Evolutionary conservation across 208 protist genomes (phyloP), one percentile per base, ranked within the genome.

Genomic region (Trypanosoma boissoni): DNA sequence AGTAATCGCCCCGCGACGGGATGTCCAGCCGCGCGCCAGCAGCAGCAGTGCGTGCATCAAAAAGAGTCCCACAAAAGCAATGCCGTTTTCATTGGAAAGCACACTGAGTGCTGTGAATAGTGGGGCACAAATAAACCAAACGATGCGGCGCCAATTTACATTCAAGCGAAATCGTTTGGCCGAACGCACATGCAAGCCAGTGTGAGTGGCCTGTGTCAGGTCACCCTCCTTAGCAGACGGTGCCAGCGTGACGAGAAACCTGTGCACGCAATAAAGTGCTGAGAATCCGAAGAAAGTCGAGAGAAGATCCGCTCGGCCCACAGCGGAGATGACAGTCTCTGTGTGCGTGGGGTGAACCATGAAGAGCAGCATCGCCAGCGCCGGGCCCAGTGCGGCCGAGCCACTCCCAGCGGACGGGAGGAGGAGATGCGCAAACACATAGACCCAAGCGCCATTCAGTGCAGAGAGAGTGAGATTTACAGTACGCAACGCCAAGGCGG

Each of bases 281-380:
- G 74, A 32, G 41, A 88, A 69, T 29, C 75, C 81, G 62, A 86
- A 83, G 31, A 86, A 59, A 57, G 67, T 81, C 64, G 66, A 92
- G 24, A 94, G 58, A 10, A 86, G 58, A 53, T 96, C 89, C 21
- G 81, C 79, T 3, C 89, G 64, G 2, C 89, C 86, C 14, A 96
- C 90, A 55, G 94, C 80, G 18, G 76, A 79, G 2, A 81, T 83
- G 21, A 96, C 86, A 31, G 85, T 67, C n/a, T 96, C 90, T n/a
- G 78, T 79, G 72, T 96, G 90, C 18, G 92, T 83, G 1, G 90
- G 90, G 64, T 96, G 90, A 23, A 77, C 74, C 42, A 81, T 62
- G 55, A 86, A 96, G 7, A 96, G 69, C 16, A 75, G 41, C 36
- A 78, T 67, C 2, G 78, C 48, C 9, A 87, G 32, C 2, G 72